Evolutionary conservation across 1,284 basidiomycete genomes (phyloP), one percentile per base, ranked within the genome.

Genomic region (Ustilago nuda): DNA sequence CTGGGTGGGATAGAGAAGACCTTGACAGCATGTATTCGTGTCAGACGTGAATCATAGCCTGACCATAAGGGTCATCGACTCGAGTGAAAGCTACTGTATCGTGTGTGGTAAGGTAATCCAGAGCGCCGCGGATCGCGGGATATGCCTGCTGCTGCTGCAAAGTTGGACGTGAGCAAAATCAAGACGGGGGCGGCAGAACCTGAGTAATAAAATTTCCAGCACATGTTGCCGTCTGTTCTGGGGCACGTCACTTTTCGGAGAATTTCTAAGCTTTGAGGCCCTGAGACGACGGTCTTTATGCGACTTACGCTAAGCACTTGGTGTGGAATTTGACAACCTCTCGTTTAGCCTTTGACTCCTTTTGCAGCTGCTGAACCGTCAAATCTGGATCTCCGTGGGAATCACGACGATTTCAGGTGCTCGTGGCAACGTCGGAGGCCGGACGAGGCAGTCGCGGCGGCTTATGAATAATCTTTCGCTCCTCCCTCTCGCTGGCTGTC

Each of bases 71-170:
- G n/a, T 8, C 45, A 41, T 6, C n/a, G 15, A 15, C n/a, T 19
- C n/a, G 43, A 45, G 39, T 19, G n/a, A 9, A 19, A 8, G 43
- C 23, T 27, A 27, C 23, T 39, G n/a, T 48, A n/a, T 17, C 13
- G 7, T 27, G 48, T 23, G 48, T 50, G 48, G 8, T 27, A 4
- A n/a, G 48, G 27, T 50, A 50, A 50, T 12, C 48, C 30, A 30
- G 19, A 3, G 37, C 37, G 39, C 56, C 56, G 56, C 56, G 56
- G 56, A 58, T 58, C 56, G 56, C 56, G 56, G 56, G n/a, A 48
- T 58, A 9, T 23, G 17, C 11, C 36, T 12, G 9, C 37, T 11
- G 3, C 37, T 13, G 23, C 27, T 32, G 48, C 19, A 8, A 48
- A 48, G 2, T 51, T 64, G 27, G 59, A 61, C 41, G 36, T 27